Conservation (phyloP, 2,329 filamentous ascomycete species). For the Thielaviopsis populi region DNA sequence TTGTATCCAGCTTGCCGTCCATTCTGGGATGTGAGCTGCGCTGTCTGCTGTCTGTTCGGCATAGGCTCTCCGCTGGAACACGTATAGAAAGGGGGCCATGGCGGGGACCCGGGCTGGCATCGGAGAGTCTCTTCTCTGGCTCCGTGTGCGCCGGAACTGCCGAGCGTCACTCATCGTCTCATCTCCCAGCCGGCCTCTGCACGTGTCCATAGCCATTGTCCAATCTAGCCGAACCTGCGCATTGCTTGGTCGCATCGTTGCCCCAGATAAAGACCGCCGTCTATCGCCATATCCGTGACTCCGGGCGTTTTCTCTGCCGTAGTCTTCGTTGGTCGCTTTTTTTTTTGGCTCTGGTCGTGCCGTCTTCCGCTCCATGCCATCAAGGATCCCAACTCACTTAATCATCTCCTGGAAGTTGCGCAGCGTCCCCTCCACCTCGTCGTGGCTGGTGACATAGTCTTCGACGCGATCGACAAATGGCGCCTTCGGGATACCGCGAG, state of each 20-base stretch:
- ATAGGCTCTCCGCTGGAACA: background rate
- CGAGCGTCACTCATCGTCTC: background rate
- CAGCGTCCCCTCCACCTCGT: conserved; percentile 66
- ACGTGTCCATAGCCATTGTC: background rate
- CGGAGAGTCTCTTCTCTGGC: no score
- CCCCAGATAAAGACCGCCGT: background rate
- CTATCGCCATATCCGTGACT: background rate
- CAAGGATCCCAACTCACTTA: conserved; percentile 42
- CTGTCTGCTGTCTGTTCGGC: no score
- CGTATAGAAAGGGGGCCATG: background rate
- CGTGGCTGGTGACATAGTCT: conserved; percentile 66
- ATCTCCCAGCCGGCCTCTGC: background rate
- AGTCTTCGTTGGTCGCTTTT: background rate
- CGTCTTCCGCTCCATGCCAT: background rate
- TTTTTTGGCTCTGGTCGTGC: background rate
- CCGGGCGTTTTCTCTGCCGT: background rate
- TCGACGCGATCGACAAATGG: conserved; percentile 81
- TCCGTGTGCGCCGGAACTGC: background rate
- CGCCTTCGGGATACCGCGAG: conserved; percentile 67
- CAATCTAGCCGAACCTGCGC: background rate
- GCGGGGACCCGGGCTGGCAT: no score
- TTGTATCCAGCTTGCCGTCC: background rate
- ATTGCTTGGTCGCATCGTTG: background rate
- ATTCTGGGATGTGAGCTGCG: background rate
- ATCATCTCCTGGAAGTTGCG: conserved; percentile 89